Evolutionary conservation across 192 early-diverging fungal species (phyloP).

Genomic region (Ambispora gerdemannii): DNA sequence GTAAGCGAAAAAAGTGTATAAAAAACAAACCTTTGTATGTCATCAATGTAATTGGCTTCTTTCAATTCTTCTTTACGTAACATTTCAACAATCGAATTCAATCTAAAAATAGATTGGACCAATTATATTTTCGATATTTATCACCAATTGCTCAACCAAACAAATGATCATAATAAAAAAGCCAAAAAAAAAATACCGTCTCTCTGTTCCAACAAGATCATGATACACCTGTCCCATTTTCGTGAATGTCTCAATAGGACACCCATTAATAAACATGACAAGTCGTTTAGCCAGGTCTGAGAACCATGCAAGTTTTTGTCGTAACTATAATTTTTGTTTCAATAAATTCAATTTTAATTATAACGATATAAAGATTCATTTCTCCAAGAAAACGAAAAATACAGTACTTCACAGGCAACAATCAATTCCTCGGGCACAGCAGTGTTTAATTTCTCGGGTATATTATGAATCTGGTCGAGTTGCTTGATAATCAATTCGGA

Average conservation of each 20-base stretch:
- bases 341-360: neutral
- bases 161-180: too few relatives aligned
- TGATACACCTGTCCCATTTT: slow-evolving; percentile 70
- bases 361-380: neutral
- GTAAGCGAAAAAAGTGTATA: neutral
- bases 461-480: slow-evolving; percentile 57
- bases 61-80: slow-evolving; percentile 77
- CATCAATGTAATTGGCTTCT: slow-evolving; percentile 61
- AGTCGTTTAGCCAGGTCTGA: slow-evolving; percentile 67
- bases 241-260: slow-evolving; percentile 67
- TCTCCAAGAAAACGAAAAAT: neutral
- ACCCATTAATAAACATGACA: slow-evolving; percentile 61
- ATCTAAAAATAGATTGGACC: slow-evolving; percentile 29
- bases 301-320: slow-evolving; percentile 64
- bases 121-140: neutral
- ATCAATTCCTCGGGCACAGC: slow-evolving; percentile 54
- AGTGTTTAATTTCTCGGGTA: slow-evolving; percentile 58
- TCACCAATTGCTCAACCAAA: too few relatives aligned
- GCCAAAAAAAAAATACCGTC: too few relatives aligned
- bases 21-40: slow-evolving; percentile 53
- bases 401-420: slow-evolving; percentile 48
- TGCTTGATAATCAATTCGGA: slow-evolving; percentile 70
- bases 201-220: slow-evolving; percentile 77
- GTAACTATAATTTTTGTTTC: slow-evolving; percentile 39
- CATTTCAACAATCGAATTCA: slow-evolving; percentile 71